Percentiles rank a stretch among this genome's conserved stretches.
These are phyloP conservation scores for Melampsora medusae DNA, from an alignment of 1,284 basidiomycete species.

Conservation along the genomic window DNA sequence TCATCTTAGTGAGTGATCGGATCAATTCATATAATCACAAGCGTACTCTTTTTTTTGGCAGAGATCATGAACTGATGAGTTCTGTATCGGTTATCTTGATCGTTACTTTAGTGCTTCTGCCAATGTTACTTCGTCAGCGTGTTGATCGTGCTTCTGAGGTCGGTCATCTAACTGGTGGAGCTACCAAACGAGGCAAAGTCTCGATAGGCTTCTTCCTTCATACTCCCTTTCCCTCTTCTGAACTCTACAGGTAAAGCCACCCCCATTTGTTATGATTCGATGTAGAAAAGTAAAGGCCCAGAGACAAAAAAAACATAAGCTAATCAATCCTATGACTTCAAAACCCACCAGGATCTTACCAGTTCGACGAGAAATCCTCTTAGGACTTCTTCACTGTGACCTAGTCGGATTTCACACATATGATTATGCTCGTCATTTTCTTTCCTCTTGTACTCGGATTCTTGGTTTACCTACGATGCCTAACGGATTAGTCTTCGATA, in stretches of 20 bases:
- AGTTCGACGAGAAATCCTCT: slow-evolving; percentile 90
- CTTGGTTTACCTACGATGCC: slow-evolving; percentile 95
- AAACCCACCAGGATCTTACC: slow-evolving; percentile 76
- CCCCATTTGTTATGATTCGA: background rate
- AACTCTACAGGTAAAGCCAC: slow-evolving; percentile 80
- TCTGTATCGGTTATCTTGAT: background rate
- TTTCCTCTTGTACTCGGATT: slow-evolving; percentile 95
- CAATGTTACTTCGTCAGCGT: slow-evolving; percentile 30
- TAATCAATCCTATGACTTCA: background rate
- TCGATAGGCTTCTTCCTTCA: slow-evolving; percentile 94
- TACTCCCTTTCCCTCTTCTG: slow-evolving; percentile 95
- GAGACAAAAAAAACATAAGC: background rate
- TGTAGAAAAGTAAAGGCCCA: background rate
- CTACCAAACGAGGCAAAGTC: slow-evolving; percentile 60
- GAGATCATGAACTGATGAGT: no score
- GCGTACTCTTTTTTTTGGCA: slow-evolving; percentile 34
- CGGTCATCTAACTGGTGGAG: slow-evolving; percentile 53
- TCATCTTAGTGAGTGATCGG: slow-evolving; percentile 59
- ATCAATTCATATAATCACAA: background rate
- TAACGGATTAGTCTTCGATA: slow-evolving; percentile 94
- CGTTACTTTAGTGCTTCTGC: slow-evolving; percentile 22
- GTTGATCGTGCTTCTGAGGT: slow-evolving; percentile 43
- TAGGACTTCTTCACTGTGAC: slow-evolving; percentile 92
- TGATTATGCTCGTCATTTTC: slow-evolving; percentile 98
- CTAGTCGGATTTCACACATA: slow-evolving; percentile 99